A percentile compares a stretch with the other conserved stretches of the same genome.
These are phyloP conservation scores for Fonsecaea nubica DNA, from an alignment of 2,329 filamentous ascomycete genomes.

Conservation along the genomic window DNA sequence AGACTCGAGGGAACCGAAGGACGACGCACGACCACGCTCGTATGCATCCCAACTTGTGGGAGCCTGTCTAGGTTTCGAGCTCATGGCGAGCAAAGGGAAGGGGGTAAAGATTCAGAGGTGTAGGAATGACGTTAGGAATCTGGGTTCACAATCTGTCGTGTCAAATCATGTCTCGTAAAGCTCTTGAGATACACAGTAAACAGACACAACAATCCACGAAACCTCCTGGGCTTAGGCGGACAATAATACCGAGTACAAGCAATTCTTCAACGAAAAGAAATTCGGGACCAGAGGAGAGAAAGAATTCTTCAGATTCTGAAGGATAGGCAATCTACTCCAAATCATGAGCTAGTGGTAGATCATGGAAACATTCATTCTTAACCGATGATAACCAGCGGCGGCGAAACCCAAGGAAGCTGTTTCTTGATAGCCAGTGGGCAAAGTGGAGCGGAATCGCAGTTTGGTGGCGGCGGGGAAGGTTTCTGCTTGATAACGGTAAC, in stretches of 20 bases:
- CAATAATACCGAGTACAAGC: background rate
- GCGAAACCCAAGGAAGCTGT: conserved; percentile 9
- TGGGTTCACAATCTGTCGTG: conserved; percentile 5
- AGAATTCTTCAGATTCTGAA: background rate
- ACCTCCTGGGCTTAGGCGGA: conserved; percentile 1
- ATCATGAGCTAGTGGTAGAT: conserved; percentile 16
- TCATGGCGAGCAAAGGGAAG: conserved; percentile 31
- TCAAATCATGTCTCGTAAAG: conserved; percentile 8
- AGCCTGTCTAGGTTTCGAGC: conserved; percentile 32
- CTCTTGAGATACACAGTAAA: conserved; percentile 6
- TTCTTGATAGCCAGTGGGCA: conserved; percentile 7
- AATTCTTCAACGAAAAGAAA: background rate
- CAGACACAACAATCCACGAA: conserved; percentile 1
- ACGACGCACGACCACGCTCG: conserved; percentile 42
- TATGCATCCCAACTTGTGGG: conserved; percentile 43
- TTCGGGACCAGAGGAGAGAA: background rate
- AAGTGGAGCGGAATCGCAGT: conserved; percentile 4
- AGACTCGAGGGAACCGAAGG: conserved; percentile 42
- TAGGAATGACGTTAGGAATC: background rate
- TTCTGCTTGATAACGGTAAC: background rate
- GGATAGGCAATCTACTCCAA: conserved; percentile 7
- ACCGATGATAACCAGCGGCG: conserved; percentile 25
- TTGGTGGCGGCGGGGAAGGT: conserved; percentile 17
- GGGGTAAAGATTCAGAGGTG: conserved; percentile 5
- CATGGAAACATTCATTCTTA: conserved; percentile 11